Evolutionary conservation across 176 grass and related monocot genomes (phyloP).

Genomic region (Coix lacrymajobi): DNA sequence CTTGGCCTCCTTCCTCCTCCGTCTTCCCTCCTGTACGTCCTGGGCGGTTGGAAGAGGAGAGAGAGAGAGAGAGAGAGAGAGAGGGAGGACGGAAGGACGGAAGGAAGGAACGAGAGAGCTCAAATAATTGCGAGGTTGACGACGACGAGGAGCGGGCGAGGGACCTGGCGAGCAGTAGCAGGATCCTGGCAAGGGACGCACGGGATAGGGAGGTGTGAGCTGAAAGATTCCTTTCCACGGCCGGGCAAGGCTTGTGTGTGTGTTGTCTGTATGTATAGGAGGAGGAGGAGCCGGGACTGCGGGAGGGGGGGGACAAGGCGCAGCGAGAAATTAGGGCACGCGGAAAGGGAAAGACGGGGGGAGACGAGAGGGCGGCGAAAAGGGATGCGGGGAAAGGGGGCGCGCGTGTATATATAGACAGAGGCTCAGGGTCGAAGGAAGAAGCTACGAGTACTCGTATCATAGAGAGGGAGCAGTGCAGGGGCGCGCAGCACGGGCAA

Average conservation of each 20-base stretch:
- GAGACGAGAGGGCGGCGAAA: background rate
- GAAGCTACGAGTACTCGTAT: no score
- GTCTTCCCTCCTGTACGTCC: background rate
- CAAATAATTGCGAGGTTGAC: background rate
- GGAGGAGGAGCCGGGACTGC: background rate
- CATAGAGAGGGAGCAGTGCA: no score
- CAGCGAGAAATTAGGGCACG: conserved; percentile 71
- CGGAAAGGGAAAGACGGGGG: conserved; percentile 40
- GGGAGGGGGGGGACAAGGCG: conserved; percentile 22
- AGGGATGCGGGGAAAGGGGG: conserved; percentile 18
- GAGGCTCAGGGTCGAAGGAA: no score
- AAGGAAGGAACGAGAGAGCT: background rate
- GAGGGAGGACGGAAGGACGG: background rate
- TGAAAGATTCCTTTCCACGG: no score
- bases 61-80: background rate
- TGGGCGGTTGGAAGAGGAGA: background rate
- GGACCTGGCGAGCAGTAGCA: background rate
- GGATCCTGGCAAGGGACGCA: no score
- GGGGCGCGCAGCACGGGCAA: no score
- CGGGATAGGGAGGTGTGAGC: no score
- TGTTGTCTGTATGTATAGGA: conserved; percentile 1
- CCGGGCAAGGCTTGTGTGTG: no score
- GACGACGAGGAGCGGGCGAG: background rate
- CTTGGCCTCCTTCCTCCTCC: background rate
- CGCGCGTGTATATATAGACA: conserved; percentile 43